Conservation (phyloP, 2,329 filamentous ascomycete genomes). For the Monilinia laxa region DNA sequence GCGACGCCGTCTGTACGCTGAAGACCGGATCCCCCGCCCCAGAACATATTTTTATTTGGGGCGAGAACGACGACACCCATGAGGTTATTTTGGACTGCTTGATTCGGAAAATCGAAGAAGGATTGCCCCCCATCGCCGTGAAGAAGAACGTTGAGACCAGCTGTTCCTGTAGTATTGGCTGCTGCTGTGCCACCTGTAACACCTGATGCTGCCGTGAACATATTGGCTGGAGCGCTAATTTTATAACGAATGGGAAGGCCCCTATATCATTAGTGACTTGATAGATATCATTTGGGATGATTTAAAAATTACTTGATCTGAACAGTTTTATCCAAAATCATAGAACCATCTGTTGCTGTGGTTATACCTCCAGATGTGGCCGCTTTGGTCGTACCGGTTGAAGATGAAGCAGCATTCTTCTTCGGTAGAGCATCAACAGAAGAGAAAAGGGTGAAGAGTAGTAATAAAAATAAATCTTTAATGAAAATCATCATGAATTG, state of each 20-base stretch:
- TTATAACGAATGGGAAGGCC: slow-evolving; percentile 56
- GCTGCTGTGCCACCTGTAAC: slow-evolving; percentile 47
- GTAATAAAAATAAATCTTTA: slow-evolving; percentile 6
- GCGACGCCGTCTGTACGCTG: slow-evolving; percentile 55
- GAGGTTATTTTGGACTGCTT: slow-evolving; percentile 73
- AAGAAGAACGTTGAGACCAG: slow-evolving; percentile 57
- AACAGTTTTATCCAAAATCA: slow-evolving; percentile 55
- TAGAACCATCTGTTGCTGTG: slow-evolving; percentile 53
- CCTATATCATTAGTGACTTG: slow-evolving; percentile 37
- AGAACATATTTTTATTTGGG: slow-evolving; percentile 55
- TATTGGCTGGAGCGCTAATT: slow-evolving; percentile 53
- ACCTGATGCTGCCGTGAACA: slow-evolving; percentile 52
- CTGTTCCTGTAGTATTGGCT: slow-evolving; percentile 39
- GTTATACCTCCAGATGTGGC: slow-evolving; percentile 27
- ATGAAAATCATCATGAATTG: slow-evolving; percentile 20
- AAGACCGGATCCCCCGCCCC: slow-evolving; percentile 55
- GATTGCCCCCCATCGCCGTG: slow-evolving; percentile 61
- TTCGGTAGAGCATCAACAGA: slow-evolving; percentile 32
- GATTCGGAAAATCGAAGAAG: slow-evolving; percentile 76
- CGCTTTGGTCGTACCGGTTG: slow-evolving; percentile 14
- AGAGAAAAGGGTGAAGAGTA: slow-evolving; percentile 6
- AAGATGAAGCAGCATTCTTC: slow-evolving; percentile 25
- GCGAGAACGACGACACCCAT: slow-evolving; percentile 72
- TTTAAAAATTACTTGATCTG: slow-evolving; percentile 50
- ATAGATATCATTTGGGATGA: no score